Base-by-base conservation (phyloP, 805 yeast species). In the Sugiyamaella qingdaonensis region DNA sequence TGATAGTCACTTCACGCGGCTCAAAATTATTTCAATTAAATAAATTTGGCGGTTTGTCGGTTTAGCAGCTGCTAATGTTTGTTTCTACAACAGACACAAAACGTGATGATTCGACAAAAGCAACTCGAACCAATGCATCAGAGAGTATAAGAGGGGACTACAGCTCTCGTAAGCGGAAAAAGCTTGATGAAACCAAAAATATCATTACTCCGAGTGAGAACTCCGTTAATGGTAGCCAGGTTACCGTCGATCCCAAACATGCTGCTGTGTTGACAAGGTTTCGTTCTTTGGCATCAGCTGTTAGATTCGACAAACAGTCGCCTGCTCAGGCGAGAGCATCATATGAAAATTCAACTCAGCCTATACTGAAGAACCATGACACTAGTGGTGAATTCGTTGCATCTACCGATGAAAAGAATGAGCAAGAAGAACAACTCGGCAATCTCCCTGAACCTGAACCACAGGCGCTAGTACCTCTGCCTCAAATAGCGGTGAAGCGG, bases 381-480 rank as follows among this genome's bases (percentile, higher is more conserved):
- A 24, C 29, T 24, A 7, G 7, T 3, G n/a, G n/a, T n/a, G n/a
- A n/a, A n/a, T n/a, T n/a, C n/a, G 29, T 7, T 24, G 29, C 29
- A 24, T 24, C 29, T 24, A 24, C 7, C 3, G 45, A 32, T 18
- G 43, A 45, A 16, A 10, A 21, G 11, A 21, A 34, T 13, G 51
- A 45, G 36, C 49, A 36, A 19, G 49, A 64, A 1, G 58, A 54
- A 8, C 29, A 24, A 24, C 29, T 24, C 7, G 7, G 29, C 7
- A 58, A 62, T 35, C 54, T 54, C 16, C 55, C 48, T 9, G 57
- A 56, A 44, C 57, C 56, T 2, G 60, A 56, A 16, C 42, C 33
- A 10, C 59, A 53, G 2, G 72, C 64, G 8, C 57, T 92, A 39
- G 83, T 78, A 4, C 95, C 96, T 16, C 71, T 92, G 41, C 97